Base-by-base conservation (phyloP, 805 yeast genomes). In the Metschnikowia henanensis region DNA sequence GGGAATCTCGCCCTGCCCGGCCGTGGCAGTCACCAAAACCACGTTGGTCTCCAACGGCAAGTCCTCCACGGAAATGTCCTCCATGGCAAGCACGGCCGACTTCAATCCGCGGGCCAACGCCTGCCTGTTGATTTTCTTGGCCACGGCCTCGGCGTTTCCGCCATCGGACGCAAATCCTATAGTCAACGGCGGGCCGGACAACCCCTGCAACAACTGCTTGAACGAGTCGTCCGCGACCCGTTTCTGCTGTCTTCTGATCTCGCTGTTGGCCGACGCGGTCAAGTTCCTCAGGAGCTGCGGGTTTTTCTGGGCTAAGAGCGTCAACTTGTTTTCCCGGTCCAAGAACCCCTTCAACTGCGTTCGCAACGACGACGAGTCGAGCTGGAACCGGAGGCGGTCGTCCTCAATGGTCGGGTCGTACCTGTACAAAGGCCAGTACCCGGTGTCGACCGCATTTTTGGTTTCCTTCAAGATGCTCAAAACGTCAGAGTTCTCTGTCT, bases 371-470 rank as follows among this genome's bases (percentile, higher is more conserved):
- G 91, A 81, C 5, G 97, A 90, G 64, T 92, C 97, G 42, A 92
- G 75, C 56, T 80, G 80, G 76, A 92, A 92, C n/a, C 81, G 78
- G 28, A 71, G 74, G 3, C 66, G 61, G 15, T 70, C 76, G 29
- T 69, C 70, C 36, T 73, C 76, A 38, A 75, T 64, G 8, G 63
- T 51, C 43, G 97, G 96, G 55, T 88, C 77, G 68, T 77, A 92
- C 61, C 97, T 77, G 70, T 91, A 92, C 49, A 92, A 75, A 37
- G 98, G 98, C 95, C 97, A 90, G 70, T 85, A 84, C n/a, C 98
- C 98, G 26, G 90, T 73, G 57, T 88, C 97, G 35, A 92, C 95
- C 18, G 96, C 92, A 50, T 69, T 71, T 65, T 92, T 92, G 26
- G 97, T 91, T 62, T 87, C 94, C 62, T 86, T 83, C 56, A 92